Evolutionary conservation across 768 basidiomycete genomes (phyloP), one percentile per base, ranked within the genome.

Genomic region (Suillus hirtellus): DNA sequence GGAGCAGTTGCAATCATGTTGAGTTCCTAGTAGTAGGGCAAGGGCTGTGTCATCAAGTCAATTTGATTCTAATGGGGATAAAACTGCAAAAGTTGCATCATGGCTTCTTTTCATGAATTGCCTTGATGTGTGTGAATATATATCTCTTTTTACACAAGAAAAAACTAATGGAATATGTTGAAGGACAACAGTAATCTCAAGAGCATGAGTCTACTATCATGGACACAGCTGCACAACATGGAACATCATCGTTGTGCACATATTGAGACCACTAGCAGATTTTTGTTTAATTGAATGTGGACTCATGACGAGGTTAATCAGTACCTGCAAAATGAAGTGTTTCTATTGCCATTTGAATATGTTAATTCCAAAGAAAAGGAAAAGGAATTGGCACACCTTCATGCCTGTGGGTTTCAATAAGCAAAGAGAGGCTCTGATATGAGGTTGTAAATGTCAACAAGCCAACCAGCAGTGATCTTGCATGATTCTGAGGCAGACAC

Each of bases 391-490:
- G 34, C 19, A 40, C 21, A 40, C 24, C 19, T 24, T 35, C 27
- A 2, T 46, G 24, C 44, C 21, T 6, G 12, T 63, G 63, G 63
- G 21, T 44, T 24, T 42, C 60, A 4, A 47, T 60, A 21, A 49
- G 17, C 47, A 63, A 63, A 46, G 63, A 63, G 27, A 53, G 60
- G 49, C 46, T 46, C 7, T 8, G 24, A 7, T 46, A 34, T 2
- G 44, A 31, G 10, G 46, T 49, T 0, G 14, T 60, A 21, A 31
- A 24, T 27, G 12, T 21, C 1, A 47, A 49, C 11, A 35, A 2
- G 6, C 63, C 44, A 0, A 14, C n/a, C 5, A 17, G 63, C 19
- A 15, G 17, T 15, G 59, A 63, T 24, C 47, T 63, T 14, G 35
- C 17, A 15, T 2, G 24, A n/a, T 63, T 60, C 53, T 3, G 21